Conservation (phyloP, 139 green algal genomes). For the Gonium pectorale region DNA sequence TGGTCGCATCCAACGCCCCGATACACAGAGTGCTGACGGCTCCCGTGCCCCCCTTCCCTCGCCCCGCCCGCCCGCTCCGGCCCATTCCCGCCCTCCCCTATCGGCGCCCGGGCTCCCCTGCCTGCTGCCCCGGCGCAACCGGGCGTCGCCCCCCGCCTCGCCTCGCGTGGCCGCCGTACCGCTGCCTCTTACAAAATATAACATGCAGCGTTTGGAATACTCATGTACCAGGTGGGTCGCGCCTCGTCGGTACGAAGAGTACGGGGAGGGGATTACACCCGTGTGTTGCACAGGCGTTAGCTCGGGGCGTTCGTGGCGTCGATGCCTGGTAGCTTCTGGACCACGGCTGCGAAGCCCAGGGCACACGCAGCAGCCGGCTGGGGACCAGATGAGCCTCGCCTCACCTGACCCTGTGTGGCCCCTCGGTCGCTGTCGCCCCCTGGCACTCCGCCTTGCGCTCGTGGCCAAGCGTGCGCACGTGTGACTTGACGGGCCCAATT, state of each 20-base stretch:
- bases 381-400: too few species aligned
- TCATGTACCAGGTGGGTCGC: constrained; percentile 30
- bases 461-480: background rate
- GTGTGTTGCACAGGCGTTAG: background rate
- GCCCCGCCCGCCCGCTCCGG: too few species aligned
- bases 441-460: background rate
- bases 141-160: background rate
- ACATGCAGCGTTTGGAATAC: constrained; percentile 26
- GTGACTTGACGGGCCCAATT: background rate
- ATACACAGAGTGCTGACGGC: too few species aligned
- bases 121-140: background rate
- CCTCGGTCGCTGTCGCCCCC: background rate
- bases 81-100: background rate
- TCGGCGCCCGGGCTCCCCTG: background rate
- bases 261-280: background rate
- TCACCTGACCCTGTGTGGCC: background rate
- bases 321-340: too few species aligned
- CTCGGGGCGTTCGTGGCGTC: too few species aligned
- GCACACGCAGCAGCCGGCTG: too few species aligned
- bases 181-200: background rate
- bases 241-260: too few species aligned
- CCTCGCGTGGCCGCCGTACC: background rate
- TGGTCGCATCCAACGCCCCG: too few species aligned
- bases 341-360: too few species aligned
- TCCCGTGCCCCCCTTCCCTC: background rate